Conservation (phyloP, 2,329 filamentous ascomycete species). For the Penicillium sclerotigenum region DNA sequence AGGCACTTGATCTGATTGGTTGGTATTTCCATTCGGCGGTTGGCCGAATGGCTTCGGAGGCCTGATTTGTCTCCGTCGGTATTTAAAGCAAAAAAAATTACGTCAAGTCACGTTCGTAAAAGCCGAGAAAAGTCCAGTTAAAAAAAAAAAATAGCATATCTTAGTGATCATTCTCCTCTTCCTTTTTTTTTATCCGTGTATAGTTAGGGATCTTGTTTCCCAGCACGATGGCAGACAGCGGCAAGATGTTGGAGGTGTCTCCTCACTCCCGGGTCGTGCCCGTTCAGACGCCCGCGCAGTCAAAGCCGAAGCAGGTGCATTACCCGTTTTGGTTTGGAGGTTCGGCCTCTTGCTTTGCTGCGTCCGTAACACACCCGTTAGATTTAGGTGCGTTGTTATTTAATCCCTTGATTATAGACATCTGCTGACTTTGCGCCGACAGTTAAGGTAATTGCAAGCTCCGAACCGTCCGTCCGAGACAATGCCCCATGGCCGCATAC, state of each 20-base stretch:
- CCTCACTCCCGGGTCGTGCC: conserved; percentile 20
- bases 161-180: conserved; percentile 9
- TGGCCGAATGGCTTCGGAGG: conserved; percentile 29
- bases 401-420: not conserved
- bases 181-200: conserved; percentile 5
- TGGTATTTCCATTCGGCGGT: conserved; percentile 9
- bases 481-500: not conserved
- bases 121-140: conserved; percentile 7
- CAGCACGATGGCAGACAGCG: conserved; percentile 35
- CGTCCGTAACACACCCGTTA: conserved; percentile 86
- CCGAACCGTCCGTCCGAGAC: conserved; percentile 6
- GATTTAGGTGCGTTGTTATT: conserved; percentile 68
- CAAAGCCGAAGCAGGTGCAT: conserved; percentile 40
- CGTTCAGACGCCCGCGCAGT: conserved; percentile 17
- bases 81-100: conserved; percentile 23
- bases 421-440: conserved; percentile 23
- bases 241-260: conserved; percentile 30
- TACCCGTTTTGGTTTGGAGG: conserved; percentile 97
- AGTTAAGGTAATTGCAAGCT: conserved; percentile 53
- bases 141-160: conserved; percentile 8
- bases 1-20: not conserved
- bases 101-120: conserved; percentile 15
- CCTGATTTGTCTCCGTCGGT: conserved; percentile 36
- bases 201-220: conserved; percentile 19
- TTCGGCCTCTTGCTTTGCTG: conserved; percentile 87